These are phyloP conservation scores for Dactylellina haptotyla DNA, from an alignment of 2,329 filamentous ascomycete species.

Conservation along the genomic window DNA sequence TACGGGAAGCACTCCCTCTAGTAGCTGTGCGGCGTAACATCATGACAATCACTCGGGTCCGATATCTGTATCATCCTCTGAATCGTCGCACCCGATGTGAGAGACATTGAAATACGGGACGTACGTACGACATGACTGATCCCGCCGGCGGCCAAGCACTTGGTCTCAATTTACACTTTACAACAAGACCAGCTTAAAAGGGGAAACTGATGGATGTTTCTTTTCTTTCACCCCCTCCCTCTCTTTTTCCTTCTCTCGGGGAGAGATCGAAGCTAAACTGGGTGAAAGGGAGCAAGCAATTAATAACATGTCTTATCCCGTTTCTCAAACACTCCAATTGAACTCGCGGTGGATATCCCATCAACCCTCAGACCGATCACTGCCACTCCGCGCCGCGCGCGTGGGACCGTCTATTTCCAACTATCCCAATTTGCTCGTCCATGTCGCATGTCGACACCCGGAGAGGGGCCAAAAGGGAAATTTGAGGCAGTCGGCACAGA, in stretches of 20 bases:
- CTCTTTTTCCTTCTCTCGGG: background rate
- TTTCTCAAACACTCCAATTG: conserved; percentile 48
- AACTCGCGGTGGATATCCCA: conserved; percentile 11
- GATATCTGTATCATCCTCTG: conserved; percentile 26
- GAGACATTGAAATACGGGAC: conserved; percentile 6
- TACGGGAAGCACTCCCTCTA: background rate
- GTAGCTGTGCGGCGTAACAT: conserved; percentile 35
- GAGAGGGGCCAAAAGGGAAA: conserved; percentile 51
- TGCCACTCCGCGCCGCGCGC: conserved; percentile 22
- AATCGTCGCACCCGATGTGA: conserved; percentile 21
- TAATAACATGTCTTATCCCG: conserved; percentile 47
- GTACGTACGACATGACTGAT: conserved; percentile 29
- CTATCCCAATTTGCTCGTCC: conserved; percentile 24
- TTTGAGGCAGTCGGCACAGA: conserved; percentile 35
- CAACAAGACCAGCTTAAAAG: conserved; percentile 33
- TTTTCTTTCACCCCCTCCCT: too few species aligned
- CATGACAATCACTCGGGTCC: conserved; percentile 40
- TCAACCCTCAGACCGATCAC: conserved; percentile 17
- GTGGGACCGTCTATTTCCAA: conserved; percentile 19
- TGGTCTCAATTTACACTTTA: background rate
- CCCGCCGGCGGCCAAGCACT: conserved; percentile 21
- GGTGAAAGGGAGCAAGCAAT: background rate
- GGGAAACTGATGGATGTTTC: conserved; percentile 35
- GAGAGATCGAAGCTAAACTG: conserved; percentile 20
- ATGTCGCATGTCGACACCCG: conserved; percentile 34